Percentiles rank a stretch among this genome's conserved stretches.
phyloP scores from a whole-genome alignment of 2,329 filamentous ascomycete species.

The Calonectria multiphialidica region DNA sequence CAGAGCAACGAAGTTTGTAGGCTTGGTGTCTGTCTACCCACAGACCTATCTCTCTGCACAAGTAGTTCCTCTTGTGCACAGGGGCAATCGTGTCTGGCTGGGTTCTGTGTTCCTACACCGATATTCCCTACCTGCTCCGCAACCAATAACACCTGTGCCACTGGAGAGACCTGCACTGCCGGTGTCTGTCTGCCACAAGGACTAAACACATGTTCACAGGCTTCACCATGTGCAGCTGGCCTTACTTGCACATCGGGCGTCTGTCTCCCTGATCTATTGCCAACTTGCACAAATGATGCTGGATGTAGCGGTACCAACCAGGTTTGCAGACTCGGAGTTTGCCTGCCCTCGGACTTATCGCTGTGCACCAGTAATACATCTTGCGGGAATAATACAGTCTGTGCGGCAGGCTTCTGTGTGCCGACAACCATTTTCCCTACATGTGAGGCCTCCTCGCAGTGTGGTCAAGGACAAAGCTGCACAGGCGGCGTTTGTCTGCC shows the following conservation, averaged over 20 bases:
- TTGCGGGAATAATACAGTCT: background rate
- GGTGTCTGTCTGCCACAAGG: background rate
- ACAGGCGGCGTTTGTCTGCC: background rate
- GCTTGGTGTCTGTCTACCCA: constrained; percentile 1
- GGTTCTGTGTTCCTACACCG: background rate
- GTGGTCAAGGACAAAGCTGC: background rate
- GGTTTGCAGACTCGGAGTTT: constrained; percentile 10
- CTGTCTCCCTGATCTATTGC: background rate
- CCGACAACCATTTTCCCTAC: background rate
- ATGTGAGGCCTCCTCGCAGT: background rate
- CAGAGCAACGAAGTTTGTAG: background rate
- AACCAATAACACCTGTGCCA: background rate
- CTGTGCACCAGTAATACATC: background rate
- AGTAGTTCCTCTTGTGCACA: background rate
- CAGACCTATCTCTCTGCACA: background rate
- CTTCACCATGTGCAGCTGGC: background rate
- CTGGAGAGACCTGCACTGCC: background rate
- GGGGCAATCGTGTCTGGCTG: background rate
- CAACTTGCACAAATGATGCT: background rate
- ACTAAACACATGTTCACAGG: background rate
- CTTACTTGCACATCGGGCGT: constrained; percentile 2
- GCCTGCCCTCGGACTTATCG: background rate
- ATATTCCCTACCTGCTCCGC: background rate
- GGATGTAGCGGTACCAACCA: background rate
- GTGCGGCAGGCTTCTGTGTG: constrained; percentile 8